Evolutionary conservation across 441 rosid genomes (phyloP), one percentile per base, ranked within the genome.

Genomic region (Pelargonium citronellum): DNA sequence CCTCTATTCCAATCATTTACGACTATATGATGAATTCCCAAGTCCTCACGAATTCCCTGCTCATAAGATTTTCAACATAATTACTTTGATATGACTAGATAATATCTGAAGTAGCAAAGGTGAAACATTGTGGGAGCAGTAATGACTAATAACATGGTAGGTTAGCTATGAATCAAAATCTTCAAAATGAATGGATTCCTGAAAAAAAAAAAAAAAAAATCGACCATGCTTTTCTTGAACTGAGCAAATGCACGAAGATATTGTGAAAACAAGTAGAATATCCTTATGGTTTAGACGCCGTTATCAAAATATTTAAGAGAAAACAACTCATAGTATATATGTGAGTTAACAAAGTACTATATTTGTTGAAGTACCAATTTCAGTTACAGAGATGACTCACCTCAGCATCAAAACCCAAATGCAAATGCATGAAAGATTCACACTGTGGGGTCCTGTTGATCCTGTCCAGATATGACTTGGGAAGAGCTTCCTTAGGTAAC

Each of bases 361-460:
- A 51, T 5, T 46, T 46, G 51, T 13, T 51, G 17, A 12, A 46
- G 51, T 60, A 17, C 5, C 4, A 1, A 22, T 8, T 60, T 60
- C 34, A 60, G 30, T 19, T 72, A 9, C 17, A 67, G 15, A 67
- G 15, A 30, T 72, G 74, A 51, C 82, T 74, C 63, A 91, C 98
- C 87, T 86, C 81, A 41, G 90, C 89, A 75, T 88, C 92, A 60
- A 93, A 88, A 67, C 98, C 98, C 76, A 91, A 80, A 82, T 89
- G 98, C 74, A 93, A 94, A 88, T 93, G 98, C 98, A 93, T 91
- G 81, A 91, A 93, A 8, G 98, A 93, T 78, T 93, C 97, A 17
- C 98, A 93, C 65, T 91, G 93, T 0, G 82, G 87, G 8, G 91
- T 89, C 24, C 65, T 75, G 69, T 82, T 81, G 46, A 89, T 78